Evolutionary conservation across 176 grass and related monocot species (phyloP).

Genomic region (Phragmites australis): DNA sequence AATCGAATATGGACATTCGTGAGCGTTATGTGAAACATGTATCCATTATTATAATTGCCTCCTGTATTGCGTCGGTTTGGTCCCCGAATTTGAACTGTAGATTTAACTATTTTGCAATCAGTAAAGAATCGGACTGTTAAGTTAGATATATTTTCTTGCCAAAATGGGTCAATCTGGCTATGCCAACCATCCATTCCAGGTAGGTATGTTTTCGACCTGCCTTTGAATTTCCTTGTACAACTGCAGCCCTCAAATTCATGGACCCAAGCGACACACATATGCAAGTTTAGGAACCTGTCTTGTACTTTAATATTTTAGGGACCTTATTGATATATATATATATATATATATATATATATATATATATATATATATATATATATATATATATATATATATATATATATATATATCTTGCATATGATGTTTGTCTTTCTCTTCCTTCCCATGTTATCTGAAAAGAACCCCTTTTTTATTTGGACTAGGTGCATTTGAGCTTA

Average conservation of each 20-base stretch:
- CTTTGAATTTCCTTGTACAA: constrained; percentile 6
- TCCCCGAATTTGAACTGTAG: not conserved
- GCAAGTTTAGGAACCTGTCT: not conserved
- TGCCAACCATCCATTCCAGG: not conserved
- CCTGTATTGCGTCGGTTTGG: not conserved
- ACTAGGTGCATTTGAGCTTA: constrained; percentile 78
- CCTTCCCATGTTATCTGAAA: constrained; percentile 23
- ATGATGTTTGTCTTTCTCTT: not conserved
- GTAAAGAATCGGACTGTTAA: not conserved
- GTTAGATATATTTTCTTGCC: not conserved
- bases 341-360: too few relatives aligned
- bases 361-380: too few relatives aligned
- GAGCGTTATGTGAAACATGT: constrained; percentile 14
- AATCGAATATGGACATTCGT: not conserved
- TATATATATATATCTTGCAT: not conserved
- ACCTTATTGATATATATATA: not conserved
- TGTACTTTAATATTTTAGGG: not conserved
- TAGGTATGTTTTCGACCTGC: not conserved
- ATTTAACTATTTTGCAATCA: not conserved
- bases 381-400: too few relatives aligned
- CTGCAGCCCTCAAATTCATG: not conserved
- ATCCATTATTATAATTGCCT: constrained; percentile 19
- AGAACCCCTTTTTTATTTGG: constrained; percentile 8
- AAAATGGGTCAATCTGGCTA: not conserved
- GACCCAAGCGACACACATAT: not conserved